Percentiles rank a stretch among this genome's conserved stretches.
Evolutionary conservation across 768 basidiomycete species (phyloP).

Genomic region (Tylopilus cervinicoccineus): DNA sequence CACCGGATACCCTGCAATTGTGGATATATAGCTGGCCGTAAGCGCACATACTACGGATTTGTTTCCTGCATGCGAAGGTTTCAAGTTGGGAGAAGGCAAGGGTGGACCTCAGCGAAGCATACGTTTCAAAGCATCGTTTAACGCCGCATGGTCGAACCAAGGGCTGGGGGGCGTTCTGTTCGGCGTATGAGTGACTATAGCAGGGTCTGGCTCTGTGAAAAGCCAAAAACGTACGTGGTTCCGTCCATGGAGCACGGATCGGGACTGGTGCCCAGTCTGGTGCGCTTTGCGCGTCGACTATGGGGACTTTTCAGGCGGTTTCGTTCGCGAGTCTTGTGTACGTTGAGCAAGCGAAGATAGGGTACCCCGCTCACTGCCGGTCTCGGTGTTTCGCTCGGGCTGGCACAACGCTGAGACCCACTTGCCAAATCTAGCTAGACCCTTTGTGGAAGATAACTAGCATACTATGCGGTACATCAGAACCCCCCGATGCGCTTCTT

Average conservation of each 20-base stretch:
- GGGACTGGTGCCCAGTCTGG: conserved; percentile 65
- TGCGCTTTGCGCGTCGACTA: conserved; percentile 54
- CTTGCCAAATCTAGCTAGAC: conserved; percentile 22
- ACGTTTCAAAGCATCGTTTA: conserved; percentile 69
- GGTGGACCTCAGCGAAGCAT: conserved; percentile 23
- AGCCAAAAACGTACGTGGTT: conserved; percentile 44
- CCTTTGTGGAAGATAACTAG: too few species aligned
- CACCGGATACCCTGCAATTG: conserved; percentile 88
- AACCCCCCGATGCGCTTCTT: conserved; percentile 79
- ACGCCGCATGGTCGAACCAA: conserved; percentile 57
- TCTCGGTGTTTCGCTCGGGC: conserved; percentile 1
- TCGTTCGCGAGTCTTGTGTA: conserved; percentile 12
- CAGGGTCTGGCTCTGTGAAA: background rate
- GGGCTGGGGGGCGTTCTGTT: conserved; percentile 52
- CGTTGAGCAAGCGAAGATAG: conserved; percentile 14
- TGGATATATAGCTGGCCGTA: conserved; percentile 88
- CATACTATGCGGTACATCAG: conserved; percentile 32
- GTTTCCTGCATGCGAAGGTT: conserved; percentile 48
- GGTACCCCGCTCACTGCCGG: conserved; percentile 21
- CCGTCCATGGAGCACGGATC: conserved; percentile 72
- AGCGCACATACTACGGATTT: conserved; percentile 89
- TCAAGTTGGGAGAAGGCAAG: conserved; percentile 4
- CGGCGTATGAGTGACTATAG: conserved; percentile 19
- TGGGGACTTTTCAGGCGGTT: conserved; percentile 13
- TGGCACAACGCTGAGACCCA: conserved; percentile 14